A percentile compares a stretch with the other conserved stretches of the same genome.
Conservation (phyloP, 257 asterid species). For the Catharanthus roseus region DNA sequence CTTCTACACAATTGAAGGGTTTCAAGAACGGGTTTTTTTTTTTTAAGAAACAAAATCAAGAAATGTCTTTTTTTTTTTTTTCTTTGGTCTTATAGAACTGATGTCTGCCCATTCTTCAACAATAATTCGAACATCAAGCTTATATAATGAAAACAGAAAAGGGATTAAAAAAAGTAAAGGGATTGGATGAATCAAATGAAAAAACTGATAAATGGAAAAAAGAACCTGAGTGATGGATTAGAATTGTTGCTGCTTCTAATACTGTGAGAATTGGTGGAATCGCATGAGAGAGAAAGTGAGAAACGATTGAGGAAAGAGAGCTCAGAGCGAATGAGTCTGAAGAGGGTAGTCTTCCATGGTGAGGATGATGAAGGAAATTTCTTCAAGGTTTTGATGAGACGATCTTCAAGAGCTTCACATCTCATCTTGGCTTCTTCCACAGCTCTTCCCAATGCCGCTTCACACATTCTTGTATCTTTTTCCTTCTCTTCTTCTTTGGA, state of each 20-base stretch:
- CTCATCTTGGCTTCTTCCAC: slow-evolving; percentile 56
- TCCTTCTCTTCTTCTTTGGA: neutral
- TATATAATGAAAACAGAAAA: neutral
- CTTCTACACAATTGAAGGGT: neutral
- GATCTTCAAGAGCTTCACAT: slow-evolving; percentile 46
- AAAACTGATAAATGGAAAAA: neutral
- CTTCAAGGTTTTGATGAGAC: slow-evolving; percentile 27
- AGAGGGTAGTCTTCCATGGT: slow-evolving; percentile 48
- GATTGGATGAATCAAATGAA: too few relatives aligned
- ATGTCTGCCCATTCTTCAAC: neutral
- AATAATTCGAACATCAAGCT: neutral
- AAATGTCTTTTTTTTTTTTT: neutral
- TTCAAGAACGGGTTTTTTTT: neutral
- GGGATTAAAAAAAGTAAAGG: too few relatives aligned
- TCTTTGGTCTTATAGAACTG: neutral
- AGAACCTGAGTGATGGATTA: slow-evolving; percentile 42
- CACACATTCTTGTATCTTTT: neutral
- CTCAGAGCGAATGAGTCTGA: slow-evolving; percentile 66
- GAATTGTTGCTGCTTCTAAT: neutral
- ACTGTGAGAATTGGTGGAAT: neutral
- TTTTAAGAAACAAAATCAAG: neutral
- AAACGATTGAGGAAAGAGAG: slow-evolving; percentile 67
- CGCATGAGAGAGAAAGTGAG: slow-evolving; percentile 13
- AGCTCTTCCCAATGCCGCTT: slow-evolving; percentile 3
- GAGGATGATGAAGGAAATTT: slow-evolving; percentile 19